These are phyloP conservation scores for Moniliophthora roreri DNA, from an alignment of 1,284 basidiomycete genomes.

Conservation along the genomic window DNA sequence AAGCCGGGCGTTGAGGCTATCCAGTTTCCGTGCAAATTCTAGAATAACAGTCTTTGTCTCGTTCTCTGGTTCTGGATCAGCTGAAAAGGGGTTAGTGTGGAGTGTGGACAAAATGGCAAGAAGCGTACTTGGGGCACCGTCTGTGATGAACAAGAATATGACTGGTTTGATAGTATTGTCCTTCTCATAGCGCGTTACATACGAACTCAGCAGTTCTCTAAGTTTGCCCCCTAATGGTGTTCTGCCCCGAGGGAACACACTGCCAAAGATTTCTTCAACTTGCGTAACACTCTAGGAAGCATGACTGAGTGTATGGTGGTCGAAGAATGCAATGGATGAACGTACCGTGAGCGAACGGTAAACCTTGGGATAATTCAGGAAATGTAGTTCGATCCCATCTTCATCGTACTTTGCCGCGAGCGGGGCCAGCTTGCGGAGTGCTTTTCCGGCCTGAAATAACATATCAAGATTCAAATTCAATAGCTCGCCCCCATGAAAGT, in stretches of 20 bases:
- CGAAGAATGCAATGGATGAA: not conserved
- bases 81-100: no score
- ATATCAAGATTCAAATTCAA: not conserved
- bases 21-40: constrained; percentile 1
- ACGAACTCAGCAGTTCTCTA: constrained; percentile 43
- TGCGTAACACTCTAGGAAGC: not conserved
- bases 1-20: not conserved
- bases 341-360: constrained; percentile 36
- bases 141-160: constrained; percentile 13
- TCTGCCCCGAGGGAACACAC: constrained; percentile 39
- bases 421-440: constrained; percentile 28
- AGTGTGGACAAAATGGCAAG: not conserved
- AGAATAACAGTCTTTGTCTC: constrained; percentile 7
- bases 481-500: constrained; percentile 32
- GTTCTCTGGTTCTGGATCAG: no score
- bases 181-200: constrained; percentile 35
- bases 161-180: constrained; percentile 34
- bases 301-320: no score
- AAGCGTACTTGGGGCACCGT: not conserved
- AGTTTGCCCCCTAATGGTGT: constrained; percentile 53
- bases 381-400: constrained; percentile 52
- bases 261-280: constrained; percentile 41
- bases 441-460: constrained; percentile 35
- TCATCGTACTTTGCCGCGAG: constrained; percentile 45
- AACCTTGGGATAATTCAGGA: constrained; percentile 38